Conservation (phyloP, 345 rosid genomes). For the Firmiana major region DNA sequence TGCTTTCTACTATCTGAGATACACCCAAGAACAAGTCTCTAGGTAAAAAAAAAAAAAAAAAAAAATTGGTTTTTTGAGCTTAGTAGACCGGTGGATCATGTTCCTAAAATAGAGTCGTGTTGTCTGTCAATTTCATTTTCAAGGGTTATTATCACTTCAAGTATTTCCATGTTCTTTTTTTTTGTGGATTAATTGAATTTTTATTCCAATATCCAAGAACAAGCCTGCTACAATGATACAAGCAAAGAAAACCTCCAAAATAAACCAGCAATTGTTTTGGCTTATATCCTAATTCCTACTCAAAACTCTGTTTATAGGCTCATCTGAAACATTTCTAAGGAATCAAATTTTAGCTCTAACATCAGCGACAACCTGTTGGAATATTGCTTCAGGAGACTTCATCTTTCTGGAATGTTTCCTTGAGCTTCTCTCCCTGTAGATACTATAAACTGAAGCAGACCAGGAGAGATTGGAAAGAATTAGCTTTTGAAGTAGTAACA, state of each 20-base stretch:
- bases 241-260: neutral
- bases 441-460: neutral
- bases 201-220: neutral
- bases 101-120: neutral
- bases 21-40: conserved; percentile 33
- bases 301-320: neutral
- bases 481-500: too few species aligned
- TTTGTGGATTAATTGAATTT: neutral
- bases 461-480: too few species aligned
- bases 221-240: neutral
- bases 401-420: neutral
- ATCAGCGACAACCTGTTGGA: neutral
- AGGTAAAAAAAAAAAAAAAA: conserved; percentile 50
- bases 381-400: neutral
- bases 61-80: conserved; percentile 15
- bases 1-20: conserved; percentile 34
- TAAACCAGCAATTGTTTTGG: neutral
- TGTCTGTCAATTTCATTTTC: neutral
- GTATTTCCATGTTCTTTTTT: neutral
- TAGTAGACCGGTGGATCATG: neutral
- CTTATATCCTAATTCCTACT: neutral
- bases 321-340: neutral
- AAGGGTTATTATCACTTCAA: neutral
- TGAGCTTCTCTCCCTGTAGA: neutral
- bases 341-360: neutral